Evolutionary conservation across 1,284 basidiomycete species (phyloP).

Genomic region (Leccinum subrobustum): DNA sequence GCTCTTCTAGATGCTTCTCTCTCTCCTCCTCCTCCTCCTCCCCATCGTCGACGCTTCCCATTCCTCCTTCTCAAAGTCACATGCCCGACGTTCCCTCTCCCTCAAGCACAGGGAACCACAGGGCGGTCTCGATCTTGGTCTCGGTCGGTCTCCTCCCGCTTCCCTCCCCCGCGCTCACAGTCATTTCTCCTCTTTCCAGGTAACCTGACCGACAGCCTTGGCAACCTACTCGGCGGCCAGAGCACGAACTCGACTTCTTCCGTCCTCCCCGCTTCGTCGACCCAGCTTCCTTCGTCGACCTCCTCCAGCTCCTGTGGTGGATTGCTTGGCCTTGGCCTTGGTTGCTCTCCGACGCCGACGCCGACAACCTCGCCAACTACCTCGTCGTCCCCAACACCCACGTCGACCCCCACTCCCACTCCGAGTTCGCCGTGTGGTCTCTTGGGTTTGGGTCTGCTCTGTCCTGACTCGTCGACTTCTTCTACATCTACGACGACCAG

Average conservation of each 20-base stretch:
- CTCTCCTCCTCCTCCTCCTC: slow-evolving; percentile 27
- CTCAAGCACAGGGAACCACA: slow-evolving; percentile 29
- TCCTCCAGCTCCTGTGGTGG: slow-evolving; percentile 13
- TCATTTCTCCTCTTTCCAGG: not conserved
- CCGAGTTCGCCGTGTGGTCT: slow-evolving; percentile 17
- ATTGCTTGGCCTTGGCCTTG: slow-evolving; percentile 11
- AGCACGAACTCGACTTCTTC: slow-evolving; percentile 11
- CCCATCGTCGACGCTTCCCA: slow-evolving; percentile 36
- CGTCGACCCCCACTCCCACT: not conserved
- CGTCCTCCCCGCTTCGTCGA: slow-evolving; percentile 9
- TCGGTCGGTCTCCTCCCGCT: slow-evolving; percentile 14
- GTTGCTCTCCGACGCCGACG: slow-evolving; percentile 11
- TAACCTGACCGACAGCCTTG: not conserved
- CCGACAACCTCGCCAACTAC: not conserved
- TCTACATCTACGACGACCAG: slow-evolving; percentile 8
- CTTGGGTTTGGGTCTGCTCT: slow-evolving; percentile 13
- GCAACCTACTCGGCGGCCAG: not conserved
- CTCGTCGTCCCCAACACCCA: not conserved
- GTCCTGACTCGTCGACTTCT: slow-evolving; percentile 7
- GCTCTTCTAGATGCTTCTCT: slow-evolving; percentile 20
- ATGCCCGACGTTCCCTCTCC: slow-evolving; percentile 40
- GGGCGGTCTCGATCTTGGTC: slow-evolving; percentile 8
- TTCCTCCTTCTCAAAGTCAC: slow-evolving; percentile 36
- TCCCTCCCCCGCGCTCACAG: not conserved
- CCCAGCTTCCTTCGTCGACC: slow-evolving; percentile 1